These are phyloP conservation scores for Hordeum marinum DNA, from an alignment of 176 grass and related monocot species.

Conservation along the genomic window DNA sequence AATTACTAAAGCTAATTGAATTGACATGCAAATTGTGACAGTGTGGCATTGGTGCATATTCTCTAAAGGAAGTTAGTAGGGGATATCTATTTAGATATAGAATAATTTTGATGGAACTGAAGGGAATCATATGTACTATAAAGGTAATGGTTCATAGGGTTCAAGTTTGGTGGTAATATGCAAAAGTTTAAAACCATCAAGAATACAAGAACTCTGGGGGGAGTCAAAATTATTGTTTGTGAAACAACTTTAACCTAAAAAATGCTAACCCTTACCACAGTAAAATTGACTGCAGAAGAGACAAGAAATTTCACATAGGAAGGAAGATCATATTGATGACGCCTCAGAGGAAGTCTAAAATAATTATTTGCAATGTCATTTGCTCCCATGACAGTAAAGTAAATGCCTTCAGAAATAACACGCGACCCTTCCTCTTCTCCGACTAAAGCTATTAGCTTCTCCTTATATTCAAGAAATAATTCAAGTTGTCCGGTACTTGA, in stretches of 20 bases:
- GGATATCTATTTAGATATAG: too few relatives aligned
- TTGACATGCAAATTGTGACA: too few relatives aligned
- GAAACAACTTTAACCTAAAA: neutral
- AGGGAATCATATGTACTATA: neutral
- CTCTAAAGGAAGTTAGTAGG: too few relatives aligned
- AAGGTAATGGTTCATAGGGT: neutral
- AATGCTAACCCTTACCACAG: conserved; percentile 4
- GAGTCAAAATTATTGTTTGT: neutral
- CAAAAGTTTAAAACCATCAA: neutral
- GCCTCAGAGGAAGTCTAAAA: conserved; percentile 17
- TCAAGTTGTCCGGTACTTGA: conserved; percentile 39
- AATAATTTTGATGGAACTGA: neutral
- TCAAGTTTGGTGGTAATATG: neutral
- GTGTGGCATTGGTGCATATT: too few relatives aligned
- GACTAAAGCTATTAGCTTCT: conserved; percentile 35
- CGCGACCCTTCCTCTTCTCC: conserved; percentile 28
- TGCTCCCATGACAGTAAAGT: conserved; percentile 33
- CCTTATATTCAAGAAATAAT: conserved; percentile 50
- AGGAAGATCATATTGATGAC: conserved; percentile 36
- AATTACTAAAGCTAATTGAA: too few relatives aligned
- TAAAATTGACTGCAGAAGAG: conserved; percentile 32
- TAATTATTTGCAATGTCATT: conserved; percentile 65
- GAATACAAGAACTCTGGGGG: neutral
- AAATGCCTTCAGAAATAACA: conserved; percentile 32
- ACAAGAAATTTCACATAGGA: conserved; percentile 44